A percentile compares a stretch with the other conserved stretches of the same genome.
phyloP scores from a whole-genome alignment of 2,329 filamentous ascomycete genomes.

The Fusarium nematophilum region DNA sequence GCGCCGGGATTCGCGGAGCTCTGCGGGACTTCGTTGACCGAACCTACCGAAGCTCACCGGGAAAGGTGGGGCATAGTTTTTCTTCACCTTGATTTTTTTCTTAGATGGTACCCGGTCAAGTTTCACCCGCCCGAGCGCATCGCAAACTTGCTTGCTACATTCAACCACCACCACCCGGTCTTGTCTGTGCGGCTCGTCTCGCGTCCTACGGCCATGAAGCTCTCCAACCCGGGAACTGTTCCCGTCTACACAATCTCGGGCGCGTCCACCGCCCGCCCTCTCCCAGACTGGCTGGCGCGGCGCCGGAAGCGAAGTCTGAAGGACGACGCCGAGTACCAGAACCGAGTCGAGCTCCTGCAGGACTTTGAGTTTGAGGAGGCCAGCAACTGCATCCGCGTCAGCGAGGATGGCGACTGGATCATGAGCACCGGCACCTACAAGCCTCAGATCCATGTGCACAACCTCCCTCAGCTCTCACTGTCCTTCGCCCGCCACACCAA shows the following conservation, averaged over 20 bases:
- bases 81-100: slow-evolving; percentile 49
- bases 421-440: slow-evolving; percentile 89
- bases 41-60: slow-evolving; percentile 36
- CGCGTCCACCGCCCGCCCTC: slow-evolving; percentile 83
- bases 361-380: slow-evolving; percentile 99
- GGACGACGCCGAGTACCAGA: slow-evolving; percentile 91
- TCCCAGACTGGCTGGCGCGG: slow-evolving; percentile 95
- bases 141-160: slow-evolving; percentile 30
- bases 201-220: slow-evolving; percentile 70
- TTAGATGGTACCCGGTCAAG: slow-evolving; percentile 9
- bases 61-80: slow-evolving; percentile 35
- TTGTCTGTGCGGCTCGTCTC: slow-evolving; percentile 24
- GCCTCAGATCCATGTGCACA: slow-evolving; percentile 86
- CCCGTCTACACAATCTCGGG: slow-evolving; percentile 96
- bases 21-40: slow-evolving; percentile 32
- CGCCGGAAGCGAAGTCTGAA: slow-evolving; percentile 92
- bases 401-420: slow-evolving; percentile 96
- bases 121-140: slow-evolving; percentile 19
- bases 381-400: slow-evolving; percentile 87
- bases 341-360: slow-evolving; percentile 92
- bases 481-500: slow-evolving; percentile 94
- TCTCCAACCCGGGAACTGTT: slow-evolving; percentile 83
- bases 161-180: slow-evolving; percentile 26
- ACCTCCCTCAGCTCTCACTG: slow-evolving; percentile 91
- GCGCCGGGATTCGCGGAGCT: slow-evolving; percentile 20